Evolutionary conservation across 331 rosid species (phyloP).

Genomic region (Rhamnella rubrinervis): DNA sequence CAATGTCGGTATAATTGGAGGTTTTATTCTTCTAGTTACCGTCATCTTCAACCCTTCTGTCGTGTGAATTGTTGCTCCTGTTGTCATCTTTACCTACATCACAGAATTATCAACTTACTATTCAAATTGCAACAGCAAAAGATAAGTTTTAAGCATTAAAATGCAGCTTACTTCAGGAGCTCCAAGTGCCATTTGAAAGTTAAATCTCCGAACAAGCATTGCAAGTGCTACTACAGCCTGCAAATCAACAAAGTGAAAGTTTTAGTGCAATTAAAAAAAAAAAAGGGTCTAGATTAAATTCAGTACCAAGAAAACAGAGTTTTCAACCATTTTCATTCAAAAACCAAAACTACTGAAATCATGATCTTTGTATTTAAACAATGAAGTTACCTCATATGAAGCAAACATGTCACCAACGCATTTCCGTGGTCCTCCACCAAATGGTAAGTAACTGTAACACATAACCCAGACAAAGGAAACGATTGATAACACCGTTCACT

Average conservation of each 20-base stretch:
- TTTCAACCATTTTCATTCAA: background rate
- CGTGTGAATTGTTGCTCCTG: constrained; percentile 98
- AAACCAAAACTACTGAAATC: background rate
- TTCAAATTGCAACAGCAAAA: too few species aligned
- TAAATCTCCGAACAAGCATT: constrained; percentile 81
- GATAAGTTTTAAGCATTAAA: too few species aligned
- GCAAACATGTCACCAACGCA: constrained; percentile 95
- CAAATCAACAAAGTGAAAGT: constrained; percentile 14
- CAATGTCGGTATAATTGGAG: constrained; percentile 67
- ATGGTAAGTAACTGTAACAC: constrained; percentile 70
- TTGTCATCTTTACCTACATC: constrained; percentile 85
- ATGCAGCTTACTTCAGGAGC: constrained; percentile 74
- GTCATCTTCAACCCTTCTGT: constrained; percentile 90
- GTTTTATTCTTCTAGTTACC: constrained; percentile 71
- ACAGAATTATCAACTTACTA: background rate
- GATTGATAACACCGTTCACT: too few species aligned
- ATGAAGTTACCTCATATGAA: constrained; percentile 68
- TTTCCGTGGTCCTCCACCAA: constrained; percentile 95
- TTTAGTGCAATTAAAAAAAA: too few species aligned
- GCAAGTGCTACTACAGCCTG: constrained; percentile 89
- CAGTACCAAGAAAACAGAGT: background rate
- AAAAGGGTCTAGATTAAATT: too few species aligned
- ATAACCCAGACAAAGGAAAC: background rate
- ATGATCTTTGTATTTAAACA: background rate
- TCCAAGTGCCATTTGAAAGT: constrained; percentile 81